Evolutionary conservation across 2,329 filamentous ascomycete species (phyloP), one percentile per base, ranked within the genome.

Genomic region (Knoxdaviesia proteae): DNA sequence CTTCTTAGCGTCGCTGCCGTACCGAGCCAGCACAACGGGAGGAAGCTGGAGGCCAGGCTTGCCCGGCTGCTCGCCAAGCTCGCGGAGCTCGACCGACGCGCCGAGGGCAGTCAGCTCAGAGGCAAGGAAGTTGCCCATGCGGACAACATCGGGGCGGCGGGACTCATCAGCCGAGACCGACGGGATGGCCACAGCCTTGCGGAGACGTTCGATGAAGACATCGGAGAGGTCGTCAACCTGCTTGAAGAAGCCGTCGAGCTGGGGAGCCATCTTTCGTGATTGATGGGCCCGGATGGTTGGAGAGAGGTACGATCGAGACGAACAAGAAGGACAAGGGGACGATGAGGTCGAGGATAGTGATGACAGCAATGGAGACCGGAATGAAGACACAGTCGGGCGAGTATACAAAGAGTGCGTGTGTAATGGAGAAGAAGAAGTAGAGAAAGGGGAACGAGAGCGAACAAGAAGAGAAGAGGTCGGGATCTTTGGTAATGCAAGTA

Each of bases 111-210:
- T 79, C 51, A 98, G 77, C 66, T 96, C 83, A 42, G 69, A 66
- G 49, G 78, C 84, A 48, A 98, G 80, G 59, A 80, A 98, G 54
- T 94, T 71, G 53, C 84, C 90, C 90, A 98, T 98, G 67, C 80
- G 84, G 55, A 98, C 76, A 48, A 98, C 90, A 69, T 98, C 87
- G 44, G 78, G 78, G 46, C 90, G 78, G 55, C 84, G 79, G 51
- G 80, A 79, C 56, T 90, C 84, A 48, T 94, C 87, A 40, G 88
- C 83, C 34, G 88, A 96, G 58, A 98, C 72, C 48, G 90, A 98
- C 20, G 90, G 90, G 54, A 98, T 98, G 42, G 87, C 88, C 46
- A 98, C 90, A 43, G 90, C 90, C 61, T 87, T 77, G 56, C 83
- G 74, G 47, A 98, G 75, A 52, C 88, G 80, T 53, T 92, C 80